These are phyloP conservation scores for Coemansia sp. DNA, from an alignment of 192 early-diverging fungal genomes.

Conservation along the genomic window DNA sequence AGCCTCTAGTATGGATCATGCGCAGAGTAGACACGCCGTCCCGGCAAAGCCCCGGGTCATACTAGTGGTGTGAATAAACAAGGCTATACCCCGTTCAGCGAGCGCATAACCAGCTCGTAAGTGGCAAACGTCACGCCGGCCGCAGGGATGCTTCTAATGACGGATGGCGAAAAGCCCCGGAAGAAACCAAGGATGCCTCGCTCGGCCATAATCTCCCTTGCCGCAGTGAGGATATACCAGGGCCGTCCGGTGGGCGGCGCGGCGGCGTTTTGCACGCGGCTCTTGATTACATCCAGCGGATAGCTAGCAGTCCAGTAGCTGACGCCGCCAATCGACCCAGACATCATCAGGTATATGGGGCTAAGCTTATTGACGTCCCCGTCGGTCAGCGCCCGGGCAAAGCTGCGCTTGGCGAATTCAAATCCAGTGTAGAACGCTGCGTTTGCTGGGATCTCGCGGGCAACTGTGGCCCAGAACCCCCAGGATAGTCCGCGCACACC, in stretches of 20 bases:
- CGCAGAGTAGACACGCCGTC: not conserved
- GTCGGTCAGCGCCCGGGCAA: slow-evolving; percentile 46
- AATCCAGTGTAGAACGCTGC: slow-evolving; percentile 84
- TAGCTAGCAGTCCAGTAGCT: slow-evolving; percentile 80
- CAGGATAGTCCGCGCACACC: slow-evolving; percentile 75
- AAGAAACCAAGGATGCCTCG: slow-evolving; percentile 60
- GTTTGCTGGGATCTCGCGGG: slow-evolving; percentile 76
- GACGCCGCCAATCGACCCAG: slow-evolving; percentile 76
- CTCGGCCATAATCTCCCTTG: slow-evolving; percentile 50
- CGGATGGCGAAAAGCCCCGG: slow-evolving; percentile 57
- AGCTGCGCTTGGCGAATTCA: slow-evolving; percentile 66
- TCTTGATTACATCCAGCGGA: slow-evolving; percentile 83
- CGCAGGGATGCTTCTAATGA: slow-evolving; percentile 61
- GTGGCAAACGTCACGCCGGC: slow-evolving; percentile 72
- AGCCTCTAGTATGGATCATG: slow-evolving; percentile 21
- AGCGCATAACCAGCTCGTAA: slow-evolving; percentile 56
- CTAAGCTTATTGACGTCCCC: slow-evolving; percentile 49
- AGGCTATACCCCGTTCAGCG: slow-evolving; percentile 5
- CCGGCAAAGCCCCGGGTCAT: too few species aligned
- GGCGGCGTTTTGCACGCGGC: slow-evolving; percentile 60
- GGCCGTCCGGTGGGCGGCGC: slow-evolving; percentile 55
- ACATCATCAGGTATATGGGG: slow-evolving; percentile 56
- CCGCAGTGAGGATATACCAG: slow-evolving; percentile 54
- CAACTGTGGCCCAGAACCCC: slow-evolving; percentile 75
- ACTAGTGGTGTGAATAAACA: too few species aligned